Evolutionary conservation across 2,329 filamentous ascomycete species (phyloP), one percentile per base, ranked within the genome.

Genomic region (Tympanopsis confertula): DNA sequence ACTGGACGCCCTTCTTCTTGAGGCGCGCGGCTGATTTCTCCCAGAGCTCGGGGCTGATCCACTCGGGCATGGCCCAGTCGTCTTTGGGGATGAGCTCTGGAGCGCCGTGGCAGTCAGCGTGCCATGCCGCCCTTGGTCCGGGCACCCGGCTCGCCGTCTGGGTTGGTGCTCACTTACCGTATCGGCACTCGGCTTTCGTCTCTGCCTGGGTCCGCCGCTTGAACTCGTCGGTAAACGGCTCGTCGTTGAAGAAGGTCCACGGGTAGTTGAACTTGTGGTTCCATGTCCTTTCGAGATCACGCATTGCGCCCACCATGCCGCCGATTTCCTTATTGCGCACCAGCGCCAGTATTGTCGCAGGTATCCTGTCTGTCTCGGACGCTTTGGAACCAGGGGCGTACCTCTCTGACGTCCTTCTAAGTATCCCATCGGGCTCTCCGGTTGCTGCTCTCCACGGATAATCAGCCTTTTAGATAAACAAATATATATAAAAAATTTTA

Each of bases 231-330:
- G 82, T 80, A 54, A 98, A 98, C 13, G 86, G 85, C 38, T 85
- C 80, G 53, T 98, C 89, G 62, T 98, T 98, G 71, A 98, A 93
- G 58, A 98, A 98, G 7, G 87, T 95, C 86, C 91, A 98, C 0
- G 91, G 91, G 55, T 98, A 98, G 66, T 98, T 96, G 74, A 96
- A 98, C 56, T 98, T 98, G 68, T 77, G 69, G 54, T 98, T 98
- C 87, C 88, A 98, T 1, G 89, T 96, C 46, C 82, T 68, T 63
- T 98, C 91, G 42, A 98, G 70, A 53, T 98, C 89, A 39, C 63
- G 62, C 86, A 98, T 98, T 19, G 87, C 86, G 54, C 81, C 74
- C 19, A 96, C 66, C 68, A 98, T 84, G 35, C 82, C 84, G 18
- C 77, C 63, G 19, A 95, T 65, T 65, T 98, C 91, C 54, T 85